Conservation (phyloP, 176 grass and related monocot species). For the Zoysia pacifica region DNA sequence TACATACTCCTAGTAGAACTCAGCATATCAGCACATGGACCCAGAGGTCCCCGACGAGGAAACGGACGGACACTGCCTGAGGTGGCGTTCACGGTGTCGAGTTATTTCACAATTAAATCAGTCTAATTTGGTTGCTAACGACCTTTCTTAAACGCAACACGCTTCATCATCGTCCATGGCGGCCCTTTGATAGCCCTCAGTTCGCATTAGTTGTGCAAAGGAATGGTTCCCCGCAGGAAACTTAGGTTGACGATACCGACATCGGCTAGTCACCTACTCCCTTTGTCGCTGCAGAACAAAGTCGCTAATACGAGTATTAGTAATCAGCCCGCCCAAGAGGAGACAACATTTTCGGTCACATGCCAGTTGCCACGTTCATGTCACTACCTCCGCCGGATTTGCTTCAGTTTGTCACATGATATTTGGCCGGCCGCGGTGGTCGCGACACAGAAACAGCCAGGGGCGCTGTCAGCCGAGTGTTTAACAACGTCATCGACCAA, state of each 20-base stretch:
- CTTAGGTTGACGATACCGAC: background rate
- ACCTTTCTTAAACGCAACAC: background rate
- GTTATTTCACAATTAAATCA: background rate
- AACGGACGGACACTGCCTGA: too few relatives aligned
- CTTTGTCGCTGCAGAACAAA: constrained; percentile 8
- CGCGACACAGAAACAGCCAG: background rate
- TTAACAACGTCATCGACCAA: too few relatives aligned
- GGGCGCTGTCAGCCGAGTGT: background rate
- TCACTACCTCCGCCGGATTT: background rate
- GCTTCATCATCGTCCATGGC: background rate
- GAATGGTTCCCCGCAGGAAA: too few relatives aligned
- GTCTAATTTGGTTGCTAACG: background rate
- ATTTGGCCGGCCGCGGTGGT: background rate
- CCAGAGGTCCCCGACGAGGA: too few relatives aligned
- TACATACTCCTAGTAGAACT: too few relatives aligned
- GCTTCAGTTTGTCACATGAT: background rate
- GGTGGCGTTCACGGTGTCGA: background rate
- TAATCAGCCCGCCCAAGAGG: background rate
- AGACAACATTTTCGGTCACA: background rate
- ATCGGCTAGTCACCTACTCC: background rate
- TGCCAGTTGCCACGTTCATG: constrained; percentile 5
- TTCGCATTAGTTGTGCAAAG: background rate
- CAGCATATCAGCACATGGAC: too few relatives aligned
- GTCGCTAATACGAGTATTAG: background rate
- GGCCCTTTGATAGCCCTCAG: background rate